Evolutionary conservation across 129 eudicot species (phyloP), one percentile per base, ranked within the genome.

Genomic region (Artemisia annua): DNA sequence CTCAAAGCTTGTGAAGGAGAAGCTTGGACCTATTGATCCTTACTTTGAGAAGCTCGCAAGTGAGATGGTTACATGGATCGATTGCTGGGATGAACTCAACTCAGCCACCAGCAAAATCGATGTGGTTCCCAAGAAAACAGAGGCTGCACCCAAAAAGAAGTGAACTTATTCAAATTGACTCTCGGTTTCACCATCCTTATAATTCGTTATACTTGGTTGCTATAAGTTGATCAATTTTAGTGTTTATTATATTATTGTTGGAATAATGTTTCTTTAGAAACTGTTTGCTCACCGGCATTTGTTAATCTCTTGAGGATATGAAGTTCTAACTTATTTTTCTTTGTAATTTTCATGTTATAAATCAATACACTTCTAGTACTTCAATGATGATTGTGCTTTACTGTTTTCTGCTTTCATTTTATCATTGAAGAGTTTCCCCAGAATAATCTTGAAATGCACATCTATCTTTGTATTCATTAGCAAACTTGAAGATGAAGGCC

Each of bases 61-160:
- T 43, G 95, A 89, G 63, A 88, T 88, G 96, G 91, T 88, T 67
- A 86, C 89, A 3, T 88, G 91, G 87, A 88, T 88, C 22, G 89
- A 88, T 18, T 88, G 87, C 48, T 88, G 91, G 91, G 78, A 88
- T 12, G 85, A 88, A 64, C 85, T 88, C 73, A 88, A 83, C 60
- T 77, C 87, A 19, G 39, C 79, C 0, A 52, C 75, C 32, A 5
- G 73, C 32, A 70, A 35, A 79, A 32, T 78, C 8, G 63, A 53
- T 3, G 51, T 30, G 26, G 63, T 70, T 19, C 43, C 43, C 57
- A 79, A 73, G 75, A 73, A 58, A 73, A 15, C 75, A 6, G 70
- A 79, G 4, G 67, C 53, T 35, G 74, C 79, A 22, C 79, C 83
- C 14, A 74, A 80, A 60, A 65, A 69, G 66, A 59, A 80, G 83